Evolutionary conservation across 2,329 filamentous ascomycete species (phyloP).

Genomic region (Lecanicillium sp.): DNA sequence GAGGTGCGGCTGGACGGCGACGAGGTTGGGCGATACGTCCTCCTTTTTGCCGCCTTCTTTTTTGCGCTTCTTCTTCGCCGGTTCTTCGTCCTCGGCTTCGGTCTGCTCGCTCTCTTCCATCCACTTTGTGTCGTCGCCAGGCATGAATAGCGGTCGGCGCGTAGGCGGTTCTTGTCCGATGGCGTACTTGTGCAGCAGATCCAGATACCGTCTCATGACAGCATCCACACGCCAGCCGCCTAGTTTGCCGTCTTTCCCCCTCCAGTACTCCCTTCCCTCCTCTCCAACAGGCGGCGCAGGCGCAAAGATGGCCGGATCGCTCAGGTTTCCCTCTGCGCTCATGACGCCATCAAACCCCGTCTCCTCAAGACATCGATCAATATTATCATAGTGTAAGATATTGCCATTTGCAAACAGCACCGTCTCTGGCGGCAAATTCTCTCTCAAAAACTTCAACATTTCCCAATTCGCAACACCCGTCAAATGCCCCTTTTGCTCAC

Average conservation of each 20-base stretch:
- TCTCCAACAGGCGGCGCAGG: slow-evolving; percentile 52
- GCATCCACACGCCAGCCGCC: slow-evolving; percentile 87
- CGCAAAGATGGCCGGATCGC: slow-evolving; percentile 82
- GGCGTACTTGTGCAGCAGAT: slow-evolving; percentile 78
- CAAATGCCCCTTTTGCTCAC: slow-evolving; percentile 93
- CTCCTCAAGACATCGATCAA: slow-evolving; percentile 66
- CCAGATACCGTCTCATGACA: slow-evolving; percentile 77
- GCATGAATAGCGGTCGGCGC: slow-evolving; percentile 66
- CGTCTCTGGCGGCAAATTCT: slow-evolving; percentile 75
- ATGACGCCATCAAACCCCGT: slow-evolving; percentile 91
- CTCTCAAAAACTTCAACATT: slow-evolving; percentile 73
- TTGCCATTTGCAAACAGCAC: slow-evolving; percentile 98
- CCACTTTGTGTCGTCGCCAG: slow-evolving; percentile 44
- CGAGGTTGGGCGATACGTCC: slow-evolving; percentile 52
- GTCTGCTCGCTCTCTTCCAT: slow-evolving; percentile 24
- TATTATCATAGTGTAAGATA: slow-evolving; percentile 70
- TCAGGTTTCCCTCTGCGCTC: slow-evolving; percentile 92
- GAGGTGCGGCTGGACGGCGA: slow-evolving; percentile 80
- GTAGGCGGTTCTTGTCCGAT: slow-evolving; percentile 56
- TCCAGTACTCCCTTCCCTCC: slow-evolving; percentile 78
- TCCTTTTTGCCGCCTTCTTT: slow-evolving; percentile 27
- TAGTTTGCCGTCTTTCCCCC: slow-evolving; percentile 64
- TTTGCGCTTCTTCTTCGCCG: slow-evolving; percentile 45
- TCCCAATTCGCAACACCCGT: slow-evolving; percentile 90
- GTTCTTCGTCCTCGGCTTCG: slow-evolving; percentile 32